Percentiles rank a stretch among this genome's conserved stretches.
phyloP scores from a whole-genome alignment of 129 eudicot species.

The Chrysanthemum lavandulifolium region DNA sequence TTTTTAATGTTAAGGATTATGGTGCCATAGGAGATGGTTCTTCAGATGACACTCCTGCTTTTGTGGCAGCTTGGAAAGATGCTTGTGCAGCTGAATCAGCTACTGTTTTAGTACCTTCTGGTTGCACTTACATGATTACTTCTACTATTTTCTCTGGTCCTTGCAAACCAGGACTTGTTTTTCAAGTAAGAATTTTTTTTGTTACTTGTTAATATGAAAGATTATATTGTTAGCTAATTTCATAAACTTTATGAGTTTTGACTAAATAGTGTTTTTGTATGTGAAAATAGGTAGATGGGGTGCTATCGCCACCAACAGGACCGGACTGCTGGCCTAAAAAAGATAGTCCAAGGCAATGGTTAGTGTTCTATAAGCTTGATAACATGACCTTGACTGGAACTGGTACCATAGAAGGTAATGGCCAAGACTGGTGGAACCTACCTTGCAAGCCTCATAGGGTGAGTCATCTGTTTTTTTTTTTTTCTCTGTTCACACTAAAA shows the following conservation, averaged over 20 bases:
- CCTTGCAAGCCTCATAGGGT: conserved; percentile 98
- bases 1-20: conserved; percentile 61
- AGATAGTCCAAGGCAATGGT: conserved; percentile 85
- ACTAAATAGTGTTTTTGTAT: not conserved
- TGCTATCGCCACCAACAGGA: conserved; percentile 73
- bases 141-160: conserved; percentile 91
- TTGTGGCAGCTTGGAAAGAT: conserved; percentile 78
- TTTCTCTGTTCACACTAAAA: not conserved
- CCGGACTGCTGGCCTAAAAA: conserved; percentile 85
- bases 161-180: conserved; percentile 85
- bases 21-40: conserved; percentile 91
- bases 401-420: conserved; percentile 91
- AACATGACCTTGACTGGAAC: conserved; percentile 68
- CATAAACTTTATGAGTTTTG: not conserved
- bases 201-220: not conserved
- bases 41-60: conserved; percentile 82
- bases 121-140: conserved; percentile 55
- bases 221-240: not conserved
- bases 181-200: conserved; percentile 52
- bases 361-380: conserved; percentile 75
- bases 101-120: conserved; percentile 59
- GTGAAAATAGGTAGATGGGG: conserved; percentile 67
- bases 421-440: conserved; percentile 94
- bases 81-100: conserved; percentile 86
- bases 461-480: not conserved